A percentile compares a stretch with the other conserved stretches of the same genome.
These are phyloP conservation scores for Stachybotrys chlorohalonatus DNA, from an alignment of 2,329 filamentous ascomycete species.

Conservation along the genomic window DNA sequence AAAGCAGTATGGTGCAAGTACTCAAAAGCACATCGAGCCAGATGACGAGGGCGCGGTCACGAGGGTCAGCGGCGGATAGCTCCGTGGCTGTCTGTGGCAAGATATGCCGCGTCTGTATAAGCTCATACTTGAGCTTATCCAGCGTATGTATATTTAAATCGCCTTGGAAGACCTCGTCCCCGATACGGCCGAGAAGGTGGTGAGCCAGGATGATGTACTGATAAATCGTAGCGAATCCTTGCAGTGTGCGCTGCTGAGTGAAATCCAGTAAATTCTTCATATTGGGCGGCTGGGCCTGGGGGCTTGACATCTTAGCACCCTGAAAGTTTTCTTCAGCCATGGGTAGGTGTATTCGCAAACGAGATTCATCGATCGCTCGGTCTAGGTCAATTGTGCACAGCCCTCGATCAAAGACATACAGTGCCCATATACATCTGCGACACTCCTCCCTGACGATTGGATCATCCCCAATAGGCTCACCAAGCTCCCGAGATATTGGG, in stretches of 20 bases:
- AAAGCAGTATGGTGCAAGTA: constrained; percentile 9
- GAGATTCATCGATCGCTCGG: constrained; percentile 14
- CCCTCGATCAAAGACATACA: constrained; percentile 14
- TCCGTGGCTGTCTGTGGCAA: constrained; percentile 12
- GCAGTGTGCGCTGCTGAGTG: constrained; percentile 5
- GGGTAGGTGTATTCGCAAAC: constrained; percentile 11
- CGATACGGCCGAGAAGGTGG: constrained; percentile 9
- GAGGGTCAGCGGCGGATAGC: constrained; percentile 8
- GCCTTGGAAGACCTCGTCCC: constrained; percentile 9
- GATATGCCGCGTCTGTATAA: constrained; percentile 11
- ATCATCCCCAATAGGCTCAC: neutral
- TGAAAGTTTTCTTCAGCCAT: constrained; percentile 12
- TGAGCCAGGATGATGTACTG: constrained; percentile 13
- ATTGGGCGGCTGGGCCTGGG: neutral
- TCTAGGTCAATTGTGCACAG: constrained; percentile 13
- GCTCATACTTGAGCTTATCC: constrained; percentile 3
- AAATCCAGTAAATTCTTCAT: constrained; percentile 5
- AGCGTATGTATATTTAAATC: neutral
- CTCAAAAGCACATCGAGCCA: constrained; percentile 12
- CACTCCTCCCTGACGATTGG: constrained; percentile 13
- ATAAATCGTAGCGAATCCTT: constrained; percentile 3
- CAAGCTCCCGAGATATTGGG: constrained; percentile 4
- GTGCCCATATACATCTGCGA: constrained; percentile 11
- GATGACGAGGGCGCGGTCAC: constrained; percentile 8
- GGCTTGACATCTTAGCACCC: constrained; percentile 1